Conservation (phyloP, 2,329 filamentous ascomycete genomes). For the Tolypocladium cylindrosporum region DNA sequence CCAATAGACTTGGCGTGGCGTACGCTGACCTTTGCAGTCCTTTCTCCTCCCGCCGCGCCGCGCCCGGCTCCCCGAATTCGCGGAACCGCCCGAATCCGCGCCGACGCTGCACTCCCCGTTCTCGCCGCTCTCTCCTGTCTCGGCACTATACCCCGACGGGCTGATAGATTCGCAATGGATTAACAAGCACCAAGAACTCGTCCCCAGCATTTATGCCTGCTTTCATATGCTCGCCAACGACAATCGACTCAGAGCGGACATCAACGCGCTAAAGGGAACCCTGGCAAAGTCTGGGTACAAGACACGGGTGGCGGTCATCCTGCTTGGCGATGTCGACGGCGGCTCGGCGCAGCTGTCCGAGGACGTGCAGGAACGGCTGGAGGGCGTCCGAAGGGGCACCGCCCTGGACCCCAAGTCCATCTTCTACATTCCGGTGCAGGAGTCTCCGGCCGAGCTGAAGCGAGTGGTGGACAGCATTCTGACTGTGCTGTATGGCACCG, state of each 20-base stretch:
- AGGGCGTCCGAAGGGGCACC: constrained; percentile 68
- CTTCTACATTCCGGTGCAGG: constrained; percentile 71
- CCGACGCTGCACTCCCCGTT: constrained; percentile 77
- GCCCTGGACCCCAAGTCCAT: constrained; percentile 75
- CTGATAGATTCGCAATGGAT: constrained; percentile 76
- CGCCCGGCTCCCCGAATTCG: constrained; percentile 40
- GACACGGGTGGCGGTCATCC: constrained; percentile 63
- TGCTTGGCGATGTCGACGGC: constrained; percentile 20
- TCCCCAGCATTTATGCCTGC: constrained; percentile 71
- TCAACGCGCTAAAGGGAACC: constrained; percentile 63
- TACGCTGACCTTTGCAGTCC: constrained; percentile 30
- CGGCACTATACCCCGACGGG: constrained; percentile 80
- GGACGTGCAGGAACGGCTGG: constrained; percentile 57
- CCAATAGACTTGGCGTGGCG: neutral
- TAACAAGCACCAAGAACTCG: constrained; percentile 74
- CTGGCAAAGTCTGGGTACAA: constrained; percentile 65
- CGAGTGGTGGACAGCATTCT: constrained; percentile 67
- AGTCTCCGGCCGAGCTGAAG: constrained; percentile 60
- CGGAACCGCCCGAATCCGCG: constrained; percentile 35
- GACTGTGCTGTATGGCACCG: constrained; percentile 59
- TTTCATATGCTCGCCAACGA: constrained; percentile 77
- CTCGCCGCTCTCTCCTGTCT: constrained; percentile 78
- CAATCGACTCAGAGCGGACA: constrained; percentile 78
- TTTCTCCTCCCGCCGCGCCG: constrained; percentile 48
- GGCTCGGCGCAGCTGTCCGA: constrained; percentile 45